Percentiles rank a stretch among this genome's conserved stretches.
Evolutionary conservation across 176 grass and related monocot species (phyloP).

Genomic region (Lolium rigidum): DNA sequence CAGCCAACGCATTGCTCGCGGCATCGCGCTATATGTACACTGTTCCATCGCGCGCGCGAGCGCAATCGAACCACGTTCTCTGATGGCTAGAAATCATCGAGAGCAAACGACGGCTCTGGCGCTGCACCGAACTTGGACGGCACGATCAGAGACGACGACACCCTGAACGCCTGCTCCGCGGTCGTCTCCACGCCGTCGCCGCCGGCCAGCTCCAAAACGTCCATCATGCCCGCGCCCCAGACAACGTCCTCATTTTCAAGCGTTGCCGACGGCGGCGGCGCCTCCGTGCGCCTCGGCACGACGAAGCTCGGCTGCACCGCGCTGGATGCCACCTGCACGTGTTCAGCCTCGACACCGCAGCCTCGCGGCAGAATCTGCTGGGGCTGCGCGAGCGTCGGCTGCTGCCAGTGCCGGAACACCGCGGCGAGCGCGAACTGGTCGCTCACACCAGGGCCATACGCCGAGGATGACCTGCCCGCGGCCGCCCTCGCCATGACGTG

Average conservation of each 20-base stretch:
- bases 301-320: slow-evolving; percentile 72
- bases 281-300: slow-evolving; percentile 58
- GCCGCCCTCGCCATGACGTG: slow-evolving; percentile 53
- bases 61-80: neutral
- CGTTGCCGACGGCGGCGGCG: neutral
- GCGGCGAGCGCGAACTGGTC: slow-evolving; percentile 63
- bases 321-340: slow-evolving; percentile 15
- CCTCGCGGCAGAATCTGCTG: neutral
- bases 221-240: neutral
- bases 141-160: slow-evolving; percentile 71
- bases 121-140: slow-evolving; percentile 49
- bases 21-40: slow-evolving; percentile 23
- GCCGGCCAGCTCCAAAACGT: neutral
- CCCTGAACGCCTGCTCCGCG: slow-evolving; percentile 43
- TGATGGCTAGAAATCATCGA: slow-evolving; percentile 36
- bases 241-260: neutral
- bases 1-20: slow-evolving; percentile 3
- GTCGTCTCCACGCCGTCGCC: neutral
- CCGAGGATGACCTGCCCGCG: slow-evolving; percentile 24
- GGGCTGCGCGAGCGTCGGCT: neutral
- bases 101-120: slow-evolving; percentile 10
- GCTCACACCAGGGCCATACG: slow-evolving; percentile 25
- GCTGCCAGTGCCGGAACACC: slow-evolving; percentile 48
- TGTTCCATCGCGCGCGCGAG: neutral
- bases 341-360: neutral